A percentile compares a stretch with the other conserved stretches of the same genome.
Evolutionary conservation across 2,329 filamentous ascomycete species (phyloP).

Genomic region (Ophioceras dolichostomum): DNA sequence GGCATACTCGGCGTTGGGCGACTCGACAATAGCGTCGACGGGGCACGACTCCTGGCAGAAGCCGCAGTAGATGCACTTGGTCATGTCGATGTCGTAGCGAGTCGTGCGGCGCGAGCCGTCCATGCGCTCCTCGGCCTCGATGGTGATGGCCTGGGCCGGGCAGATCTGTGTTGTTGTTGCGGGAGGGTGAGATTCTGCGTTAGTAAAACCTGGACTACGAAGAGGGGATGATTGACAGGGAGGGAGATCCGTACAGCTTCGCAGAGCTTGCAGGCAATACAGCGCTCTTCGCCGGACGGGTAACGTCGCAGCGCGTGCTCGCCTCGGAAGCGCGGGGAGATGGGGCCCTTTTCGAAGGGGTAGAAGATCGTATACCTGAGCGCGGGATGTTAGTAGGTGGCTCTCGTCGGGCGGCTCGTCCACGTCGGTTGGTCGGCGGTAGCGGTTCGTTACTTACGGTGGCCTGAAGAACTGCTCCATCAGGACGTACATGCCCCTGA

Average conservation of each 20-base stretch:
- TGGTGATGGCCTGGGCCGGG: constrained; percentile 96
- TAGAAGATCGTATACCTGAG: constrained; percentile 93
- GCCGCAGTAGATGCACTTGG: constrained; percentile 99
- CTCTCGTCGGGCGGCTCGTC: too few species aligned
- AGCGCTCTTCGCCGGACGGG: constrained; percentile 94
- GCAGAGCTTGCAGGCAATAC: constrained; percentile 99
- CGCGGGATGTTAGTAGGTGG: too few species aligned
- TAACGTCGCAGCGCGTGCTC: constrained; percentile 95
- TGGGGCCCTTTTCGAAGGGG: constrained; percentile 97
- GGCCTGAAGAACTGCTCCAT: constrained; percentile 97
- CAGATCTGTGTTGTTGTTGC: constrained; percentile 61
- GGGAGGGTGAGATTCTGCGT: neutral
- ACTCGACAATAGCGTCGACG: constrained; percentile 76
- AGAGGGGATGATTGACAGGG: constrained; percentile 9
- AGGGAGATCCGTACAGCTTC: too few species aligned
- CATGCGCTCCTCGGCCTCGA: constrained; percentile 95
- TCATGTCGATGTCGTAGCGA: constrained; percentile 99
- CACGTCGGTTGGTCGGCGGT: too few species aligned
- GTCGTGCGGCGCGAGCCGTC: constrained; percentile 93
- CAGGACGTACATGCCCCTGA: constrained; percentile 94
- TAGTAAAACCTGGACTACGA: neutral
- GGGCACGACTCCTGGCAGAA: constrained; percentile 99
- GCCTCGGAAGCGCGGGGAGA: constrained; percentile 94
- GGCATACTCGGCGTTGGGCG: constrained; percentile 50
- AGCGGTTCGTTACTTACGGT: constrained; percentile 82